Base-by-base conservation (phyloP, 148 eudicot genomes). In the Selenicereus undatus region DNA sequence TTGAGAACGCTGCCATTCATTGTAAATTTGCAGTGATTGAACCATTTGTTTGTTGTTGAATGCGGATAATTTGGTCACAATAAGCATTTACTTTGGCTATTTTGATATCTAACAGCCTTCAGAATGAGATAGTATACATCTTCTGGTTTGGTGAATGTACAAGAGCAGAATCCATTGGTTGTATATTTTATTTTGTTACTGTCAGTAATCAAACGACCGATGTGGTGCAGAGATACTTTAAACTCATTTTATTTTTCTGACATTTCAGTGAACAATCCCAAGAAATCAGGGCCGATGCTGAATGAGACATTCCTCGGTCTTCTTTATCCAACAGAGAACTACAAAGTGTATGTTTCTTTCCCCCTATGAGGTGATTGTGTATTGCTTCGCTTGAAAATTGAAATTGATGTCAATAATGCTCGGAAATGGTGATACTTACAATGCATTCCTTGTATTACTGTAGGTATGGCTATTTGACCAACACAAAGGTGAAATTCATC, bases 391-490 rank as follows among this genome's bases (percentile, higher is more conserved):
- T 80, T 76, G 45, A 11, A 64, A 42, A 16, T 29, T 75, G 64
- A 43, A 27, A 30, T 20, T 22, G 16, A 17, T 18, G 56, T 79
- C 22, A 14, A 21, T 50, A 11, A 14, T 52, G 20, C 29, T 32
- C 1, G 32, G 32, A 32, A 32, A 32, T 71, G 9, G 52, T 71
- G 26, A 14, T 9, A 80, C 76, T 84, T 42, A 80, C 35, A 64
- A 71, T 64, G 22, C 5, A 5, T 12, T 51, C 26, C 78, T 80
- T 73, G 12, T 74, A 32, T 76, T 76, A 86, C 35, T 80, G 84
- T 88, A 96, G 98, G 83, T 96, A 93, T 85, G 99, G 99, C 78
- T 96, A 92, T 87, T 84, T 96, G 87, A 96, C 99, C 65, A 94
- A 93, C 73, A 96, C 98, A 24, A 96, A 96, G 87, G 98, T 92